A percentile compares a stretch with the other conserved stretches of the same genome.
Evolutionary conservation across 2,329 filamentous ascomycete species (phyloP).

Genomic region (Raffaelea deltoideospora): DNA sequence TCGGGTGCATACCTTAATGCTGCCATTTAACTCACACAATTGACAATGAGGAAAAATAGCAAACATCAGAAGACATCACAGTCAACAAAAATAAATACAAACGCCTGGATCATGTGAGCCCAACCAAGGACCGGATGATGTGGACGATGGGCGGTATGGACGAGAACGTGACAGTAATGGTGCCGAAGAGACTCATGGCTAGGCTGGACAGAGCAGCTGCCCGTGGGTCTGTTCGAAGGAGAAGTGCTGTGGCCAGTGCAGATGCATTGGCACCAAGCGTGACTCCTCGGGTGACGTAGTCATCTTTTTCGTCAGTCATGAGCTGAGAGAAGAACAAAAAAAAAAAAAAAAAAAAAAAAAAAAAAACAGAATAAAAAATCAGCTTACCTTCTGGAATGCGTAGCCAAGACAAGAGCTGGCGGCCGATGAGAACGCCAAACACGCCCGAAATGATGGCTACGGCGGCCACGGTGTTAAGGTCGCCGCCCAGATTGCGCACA

Average conservation of each 20-base stretch:
- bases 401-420: slow-evolving; percentile 29
- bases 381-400: slow-evolving; percentile 35
- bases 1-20: too few relatives aligned
- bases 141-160: slow-evolving; percentile 37
- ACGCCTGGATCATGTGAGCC: slow-evolving; percentile 16
- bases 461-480: slow-evolving; percentile 38
- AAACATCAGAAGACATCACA: too few relatives aligned
- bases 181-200: slow-evolving; percentile 46
- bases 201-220: slow-evolving; percentile 44
- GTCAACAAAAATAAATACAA: too few relatives aligned
- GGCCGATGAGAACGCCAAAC: slow-evolving; percentile 39
- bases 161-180: slow-evolving; percentile 42
- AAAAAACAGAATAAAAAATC: neutral
- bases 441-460: slow-evolving; percentile 46
- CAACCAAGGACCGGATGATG: slow-evolving; percentile 31
- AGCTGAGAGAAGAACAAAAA: neutral
- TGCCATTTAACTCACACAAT: too few relatives aligned
- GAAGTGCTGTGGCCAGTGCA: slow-evolving; percentile 41
- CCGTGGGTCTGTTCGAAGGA: slow-evolving; percentile 39
- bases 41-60: too few relatives aligned
- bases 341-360: neutral
- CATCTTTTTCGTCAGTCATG: slow-evolving; percentile 22
- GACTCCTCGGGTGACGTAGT: slow-evolving; percentile 48
- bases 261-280: slow-evolving; percentile 45
- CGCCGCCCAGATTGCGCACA: slow-evolving; percentile 39